Base-by-base conservation (phyloP, 306 rosid species). In the Rosa rugosa region DNA sequence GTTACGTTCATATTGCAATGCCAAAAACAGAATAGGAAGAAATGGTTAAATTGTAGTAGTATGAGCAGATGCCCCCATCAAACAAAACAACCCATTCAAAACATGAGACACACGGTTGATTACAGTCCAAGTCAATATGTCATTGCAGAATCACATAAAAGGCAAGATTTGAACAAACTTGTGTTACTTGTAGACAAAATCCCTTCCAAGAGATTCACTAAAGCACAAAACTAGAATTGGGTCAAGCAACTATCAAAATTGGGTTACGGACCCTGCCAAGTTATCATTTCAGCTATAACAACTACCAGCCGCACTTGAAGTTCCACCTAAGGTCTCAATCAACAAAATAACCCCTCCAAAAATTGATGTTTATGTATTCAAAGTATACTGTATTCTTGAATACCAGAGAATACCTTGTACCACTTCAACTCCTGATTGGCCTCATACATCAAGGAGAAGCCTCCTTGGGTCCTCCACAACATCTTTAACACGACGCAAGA, bases 401-500 rank as follows among this genome's bases (percentile, higher is more conserved):
- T 34, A 34, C 75, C 75, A 25, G 36, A 71, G 53, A 22, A 40
- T 51, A 72, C 49, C 85, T 72, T 34, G 65, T 17, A 66, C 46
- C 76, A 22, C 72, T 74, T 64, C 73, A 53, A 45, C 6, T 47
- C 44, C 72, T 59, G 53, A 22, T 64, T 22, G 38, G 42, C 82
- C 79, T 89, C 73, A 90, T 77, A 92, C 82, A 86, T 88, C 92
- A 34, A 92, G 96, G 77, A 92, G 90, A 83, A 89, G 96, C 85
- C 92, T 90, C 40, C 92, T 84, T 49, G 94, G 92, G 78, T 92
- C 97, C 85, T 92, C 96, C 27, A 89, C 92, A 0, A 84, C 78
- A 71, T 92, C 96, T 75, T 92, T 92, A 86, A 92, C 88, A 73
- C 94, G 92, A 69, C 92, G 88, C 85, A 92, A 83, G 57, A 92